These are phyloP conservation scores for Niebla homalea DNA, from an alignment of 495 filamentous ascomycete species.

Conservation along the genomic window DNA sequence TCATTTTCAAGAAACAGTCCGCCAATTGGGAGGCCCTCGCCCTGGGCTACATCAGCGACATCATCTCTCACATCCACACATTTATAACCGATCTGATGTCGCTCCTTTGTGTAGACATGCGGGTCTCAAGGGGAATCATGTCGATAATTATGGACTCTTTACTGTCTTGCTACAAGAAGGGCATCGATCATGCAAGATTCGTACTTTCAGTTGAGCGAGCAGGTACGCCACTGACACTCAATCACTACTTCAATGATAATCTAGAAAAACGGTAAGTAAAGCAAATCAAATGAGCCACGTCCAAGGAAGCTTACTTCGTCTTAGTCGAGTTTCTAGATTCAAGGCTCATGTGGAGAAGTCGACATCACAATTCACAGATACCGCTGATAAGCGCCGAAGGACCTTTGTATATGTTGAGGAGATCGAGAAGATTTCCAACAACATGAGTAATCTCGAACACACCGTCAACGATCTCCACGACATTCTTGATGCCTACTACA, in stretches of 20 bases:
- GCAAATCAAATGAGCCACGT: too few relatives aligned
- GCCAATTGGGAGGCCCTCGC: slow-evolving; percentile 23
- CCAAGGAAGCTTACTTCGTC: too few relatives aligned
- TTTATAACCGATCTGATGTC: slow-evolving; percentile 27
- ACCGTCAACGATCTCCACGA: slow-evolving; percentile 42
- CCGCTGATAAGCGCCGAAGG: slow-evolving; percentile 28
- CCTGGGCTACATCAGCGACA: slow-evolving; percentile 13
- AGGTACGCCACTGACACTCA: slow-evolving; percentile 25
- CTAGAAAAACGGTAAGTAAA: slow-evolving; percentile 29
- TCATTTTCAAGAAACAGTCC: slow-evolving; percentile 25
- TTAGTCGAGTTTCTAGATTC: too few relatives aligned
- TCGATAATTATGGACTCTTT: slow-evolving; percentile 30
- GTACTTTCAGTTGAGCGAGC: slow-evolving; percentile 25
- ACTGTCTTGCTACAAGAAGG: slow-evolving; percentile 24
- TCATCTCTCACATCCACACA: slow-evolving; percentile 1
- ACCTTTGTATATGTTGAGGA: neutral
- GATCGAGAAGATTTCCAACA: neutral
- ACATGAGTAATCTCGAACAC: slow-evolving; percentile 29
- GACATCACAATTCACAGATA: slow-evolving; percentile 41
- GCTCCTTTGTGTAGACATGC: slow-evolving; percentile 24
- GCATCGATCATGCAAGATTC: slow-evolving; percentile 29
- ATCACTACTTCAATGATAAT: slow-evolving; percentile 24
- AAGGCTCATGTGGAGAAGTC: too few relatives aligned
- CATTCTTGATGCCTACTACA: slow-evolving; percentile 46
- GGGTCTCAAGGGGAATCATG: slow-evolving; percentile 27